phyloP scores from a whole-genome alignment of 1,284 basidiomycete genomes.

The Somion occarium region DNA sequence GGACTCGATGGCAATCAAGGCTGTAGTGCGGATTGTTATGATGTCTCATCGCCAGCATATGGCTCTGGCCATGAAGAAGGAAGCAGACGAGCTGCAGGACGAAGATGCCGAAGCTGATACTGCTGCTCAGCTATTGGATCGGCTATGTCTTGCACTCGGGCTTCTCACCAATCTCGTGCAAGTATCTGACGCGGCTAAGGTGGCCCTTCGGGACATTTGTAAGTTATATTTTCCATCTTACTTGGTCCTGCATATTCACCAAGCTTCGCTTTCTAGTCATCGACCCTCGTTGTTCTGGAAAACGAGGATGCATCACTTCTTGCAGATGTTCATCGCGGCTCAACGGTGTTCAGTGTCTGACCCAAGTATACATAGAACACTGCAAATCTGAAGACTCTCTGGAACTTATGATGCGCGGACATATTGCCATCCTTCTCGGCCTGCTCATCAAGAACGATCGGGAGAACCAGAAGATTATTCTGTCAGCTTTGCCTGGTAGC shows the following conservation, averaged over 20 bases:
- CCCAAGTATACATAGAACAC: conserved; percentile 36
- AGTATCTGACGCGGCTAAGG: conserved; percentile 40
- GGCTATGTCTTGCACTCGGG: conserved; percentile 64
- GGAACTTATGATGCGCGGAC: conserved; percentile 51
- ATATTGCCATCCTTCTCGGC: conserved; percentile 68
- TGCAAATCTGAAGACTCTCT: conserved; percentile 23
- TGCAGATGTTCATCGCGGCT: conserved; percentile 44
- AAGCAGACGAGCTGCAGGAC: conserved; percentile 11
- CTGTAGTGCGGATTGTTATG: conserved; percentile 42
- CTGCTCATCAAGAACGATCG: conserved; percentile 51
- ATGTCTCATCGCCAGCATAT: conserved; percentile 26
- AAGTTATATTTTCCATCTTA: conserved; percentile 16
- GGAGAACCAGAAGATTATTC: conserved; percentile 41
- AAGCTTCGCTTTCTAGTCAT: conserved; percentile 30
- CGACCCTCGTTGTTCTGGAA: conserved; percentile 42
- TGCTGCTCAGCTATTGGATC: conserved; percentile 46
- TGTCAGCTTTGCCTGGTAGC: conserved; percentile 37
- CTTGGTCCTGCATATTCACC: conserved; percentile 7
- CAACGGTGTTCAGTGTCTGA: conserved; percentile 43
- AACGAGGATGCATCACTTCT: conserved; percentile 38
- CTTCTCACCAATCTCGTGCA: conserved; percentile 71
- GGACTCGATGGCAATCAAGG: conserved; percentile 38
- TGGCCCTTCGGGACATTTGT: conserved; percentile 44
- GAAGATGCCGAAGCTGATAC: conserved; percentile 18
- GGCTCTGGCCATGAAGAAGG: conserved; percentile 6